Conservation (phyloP, 2,329 filamentous ascomycete species). For the Helminthosporium solani region DNA sequence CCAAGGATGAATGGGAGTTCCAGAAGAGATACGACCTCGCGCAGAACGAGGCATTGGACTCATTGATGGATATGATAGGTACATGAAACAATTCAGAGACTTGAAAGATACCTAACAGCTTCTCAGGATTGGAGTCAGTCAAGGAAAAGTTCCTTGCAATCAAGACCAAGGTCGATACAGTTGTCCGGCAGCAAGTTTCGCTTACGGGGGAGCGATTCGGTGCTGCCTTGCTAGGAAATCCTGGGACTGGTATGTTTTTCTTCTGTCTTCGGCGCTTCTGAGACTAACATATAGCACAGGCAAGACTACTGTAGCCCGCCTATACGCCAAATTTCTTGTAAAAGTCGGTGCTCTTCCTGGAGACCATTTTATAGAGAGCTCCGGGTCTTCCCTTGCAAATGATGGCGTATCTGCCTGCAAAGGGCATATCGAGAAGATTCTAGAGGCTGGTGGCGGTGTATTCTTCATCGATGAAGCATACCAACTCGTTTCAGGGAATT, state of each 20-base stretch:
- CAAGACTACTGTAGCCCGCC: constrained; percentile 73
- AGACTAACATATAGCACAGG: constrained; percentile 35
- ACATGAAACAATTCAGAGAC: not conserved
- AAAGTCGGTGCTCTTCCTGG: constrained; percentile 65
- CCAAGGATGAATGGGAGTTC: constrained; percentile 59
- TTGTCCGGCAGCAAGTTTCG: constrained; percentile 58
- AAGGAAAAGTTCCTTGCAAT: constrained; percentile 64
- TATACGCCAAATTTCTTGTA: constrained; percentile 67
- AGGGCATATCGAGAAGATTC: constrained; percentile 57
- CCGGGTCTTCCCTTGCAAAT: constrained; percentile 65
- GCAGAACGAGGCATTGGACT: constrained; percentile 58
- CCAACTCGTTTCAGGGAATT: constrained; percentile 64
- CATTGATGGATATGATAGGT: constrained; percentile 69
- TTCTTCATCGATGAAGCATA: constrained; percentile 81
- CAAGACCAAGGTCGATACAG: constrained; percentile 63
- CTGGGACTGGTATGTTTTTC: constrained; percentile 63
- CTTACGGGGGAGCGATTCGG: constrained; percentile 62
- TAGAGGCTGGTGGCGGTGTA: constrained; percentile 63
- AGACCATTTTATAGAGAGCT: constrained; percentile 62
- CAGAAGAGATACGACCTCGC: constrained; percentile 58
- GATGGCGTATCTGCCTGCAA: constrained; percentile 61
- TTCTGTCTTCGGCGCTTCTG: not conserved
- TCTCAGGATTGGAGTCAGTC: constrained; percentile 60
- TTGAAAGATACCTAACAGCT: constrained; percentile 1
- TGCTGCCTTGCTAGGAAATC: constrained; percentile 67